Conservation (phyloP, 208 protist genomes). For the Wallacemonas sp. region DNA sequence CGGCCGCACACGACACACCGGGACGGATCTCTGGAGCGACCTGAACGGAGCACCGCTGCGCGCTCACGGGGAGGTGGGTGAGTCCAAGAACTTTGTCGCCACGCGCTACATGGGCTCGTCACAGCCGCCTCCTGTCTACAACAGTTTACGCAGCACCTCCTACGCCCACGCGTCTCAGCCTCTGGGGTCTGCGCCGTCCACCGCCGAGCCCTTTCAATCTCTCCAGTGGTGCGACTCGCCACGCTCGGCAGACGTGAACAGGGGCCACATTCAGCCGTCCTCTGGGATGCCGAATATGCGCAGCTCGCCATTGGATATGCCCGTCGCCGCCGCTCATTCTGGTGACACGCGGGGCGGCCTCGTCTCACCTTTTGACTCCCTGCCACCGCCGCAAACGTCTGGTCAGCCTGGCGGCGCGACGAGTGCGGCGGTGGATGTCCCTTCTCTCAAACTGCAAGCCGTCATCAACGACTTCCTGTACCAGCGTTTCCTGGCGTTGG, state of each 20-base stretch:
- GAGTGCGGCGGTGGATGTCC: not conserved
- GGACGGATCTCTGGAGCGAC: no score
- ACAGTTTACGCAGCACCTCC: no score
- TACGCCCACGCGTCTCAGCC: no score
- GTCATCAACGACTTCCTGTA: conserved; percentile 1
- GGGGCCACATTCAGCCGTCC: not conserved
- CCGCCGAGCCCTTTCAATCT: not conserved
- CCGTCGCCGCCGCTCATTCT: not conserved
- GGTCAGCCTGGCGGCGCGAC: no score
- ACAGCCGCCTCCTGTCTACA: no score
- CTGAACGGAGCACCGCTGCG: no score
- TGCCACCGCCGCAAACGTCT: no score
- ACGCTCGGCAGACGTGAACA: not conserved
- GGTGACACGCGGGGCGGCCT: not conserved
- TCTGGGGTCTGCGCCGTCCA: no score
- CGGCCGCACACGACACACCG: no score
- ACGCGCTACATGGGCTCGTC: no score
- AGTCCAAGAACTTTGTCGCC: no score
- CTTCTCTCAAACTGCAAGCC: not conserved
- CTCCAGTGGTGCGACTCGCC: conserved; percentile 10
- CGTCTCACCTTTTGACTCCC: not conserved
- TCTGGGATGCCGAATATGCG: not conserved
- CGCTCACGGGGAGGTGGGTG: no score
- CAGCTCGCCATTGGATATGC: not conserved
- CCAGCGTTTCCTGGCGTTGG: not conserved